Evolutionary conservation across 257 asterid genomes (phyloP).

Genomic region (Handroanthus guayacan): DNA sequence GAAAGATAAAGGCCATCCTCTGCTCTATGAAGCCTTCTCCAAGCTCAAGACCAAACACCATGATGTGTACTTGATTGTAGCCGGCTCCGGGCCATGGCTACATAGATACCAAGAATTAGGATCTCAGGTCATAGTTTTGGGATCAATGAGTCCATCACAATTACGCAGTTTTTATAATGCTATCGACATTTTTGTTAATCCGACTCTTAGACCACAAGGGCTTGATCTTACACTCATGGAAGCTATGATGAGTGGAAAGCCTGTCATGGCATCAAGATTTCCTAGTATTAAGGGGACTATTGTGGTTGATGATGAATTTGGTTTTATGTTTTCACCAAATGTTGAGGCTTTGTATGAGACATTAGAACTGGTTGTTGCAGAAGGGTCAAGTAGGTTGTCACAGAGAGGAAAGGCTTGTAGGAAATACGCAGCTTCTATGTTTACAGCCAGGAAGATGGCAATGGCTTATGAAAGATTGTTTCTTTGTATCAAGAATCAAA

Average conservation of each 20-base stretch:
- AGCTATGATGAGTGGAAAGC: slow-evolving; percentile 94
- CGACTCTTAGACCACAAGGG: slow-evolving; percentile 96
- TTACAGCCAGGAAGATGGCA: slow-evolving; percentile 89
- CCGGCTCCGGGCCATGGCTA: slow-evolving; percentile 93
- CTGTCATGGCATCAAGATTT: slow-evolving; percentile 91
- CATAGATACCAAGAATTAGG: slow-evolving; percentile 77
- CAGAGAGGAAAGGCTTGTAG: slow-evolving; percentile 79
- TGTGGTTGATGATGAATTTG: slow-evolving; percentile 76
- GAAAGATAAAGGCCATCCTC: slow-evolving; percentile 91
- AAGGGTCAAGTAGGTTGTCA: slow-evolving; percentile 68
- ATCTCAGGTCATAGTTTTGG: slow-evolving; percentile 65
- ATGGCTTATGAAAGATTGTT: slow-evolving; percentile 90
- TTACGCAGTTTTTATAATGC: slow-evolving; percentile 72
- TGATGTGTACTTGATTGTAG: slow-evolving; percentile 74
- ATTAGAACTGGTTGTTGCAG: slow-evolving; percentile 64
- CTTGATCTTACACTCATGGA: slow-evolving; percentile 92
- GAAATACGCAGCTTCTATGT: slow-evolving; percentile 79
- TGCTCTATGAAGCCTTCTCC: slow-evolving; percentile 78
- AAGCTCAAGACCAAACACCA: slow-evolving; percentile 52
- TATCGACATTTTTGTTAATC: slow-evolving; percentile 83
- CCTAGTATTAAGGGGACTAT: slow-evolving; percentile 92
- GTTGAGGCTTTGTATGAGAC: slow-evolving; percentile 72
- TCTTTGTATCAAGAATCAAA: slow-evolving; percentile 76
- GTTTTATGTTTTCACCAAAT: slow-evolving; percentile 86
- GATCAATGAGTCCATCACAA: slow-evolving; percentile 71